A percentile compares a stretch with the other conserved stretches of the same genome.
These are phyloP conservation scores for Alternaria conjuncta DNA, from an alignment of 2,329 filamentous ascomycete genomes.

Conservation along the genomic window DNA sequence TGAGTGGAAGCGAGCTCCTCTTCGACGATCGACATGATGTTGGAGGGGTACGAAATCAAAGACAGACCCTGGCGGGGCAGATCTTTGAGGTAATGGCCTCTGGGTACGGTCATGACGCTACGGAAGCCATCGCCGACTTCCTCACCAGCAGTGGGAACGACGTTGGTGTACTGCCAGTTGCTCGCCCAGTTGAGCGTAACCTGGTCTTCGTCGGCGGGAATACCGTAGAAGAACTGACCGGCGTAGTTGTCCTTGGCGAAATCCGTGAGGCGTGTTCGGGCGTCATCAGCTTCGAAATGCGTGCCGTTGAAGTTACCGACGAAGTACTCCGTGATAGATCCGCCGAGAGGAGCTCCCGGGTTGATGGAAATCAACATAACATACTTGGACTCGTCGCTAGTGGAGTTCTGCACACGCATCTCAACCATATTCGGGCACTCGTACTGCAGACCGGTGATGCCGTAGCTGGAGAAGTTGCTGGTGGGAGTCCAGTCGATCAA, in stretches of 20 bases:
- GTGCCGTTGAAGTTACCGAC: conserved; percentile 69
- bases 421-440: conserved; percentile 69
- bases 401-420: conserved; percentile 54
- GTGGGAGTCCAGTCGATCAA: conserved; percentile 64
- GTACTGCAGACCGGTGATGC: conserved; percentile 63
- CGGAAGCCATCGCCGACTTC: conserved; percentile 54
- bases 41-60: conserved; percentile 59
- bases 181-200: conserved; percentile 64
- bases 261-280: conserved; percentile 52
- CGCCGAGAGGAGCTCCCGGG: conserved; percentile 63
- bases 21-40: conserved; percentile 57
- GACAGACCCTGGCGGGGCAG: conserved; percentile 59
- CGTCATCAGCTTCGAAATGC: conserved; percentile 59
- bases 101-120: conserved; percentile 60
- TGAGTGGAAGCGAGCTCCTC: conserved; percentile 52
- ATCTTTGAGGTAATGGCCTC: conserved; percentile 60
- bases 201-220: conserved; percentile 51
- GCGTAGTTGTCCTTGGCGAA: conserved; percentile 64
- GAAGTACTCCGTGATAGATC: conserved; percentile 64
- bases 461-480: conserved; percentile 64
- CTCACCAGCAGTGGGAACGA: conserved; percentile 62
- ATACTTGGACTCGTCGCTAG: conserved; percentile 47
- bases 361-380: conserved; percentile 63
- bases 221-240: conserved; percentile 59
- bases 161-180: conserved; percentile 65